These are phyloP conservation scores for Jasminum sambac DNA, from an alignment of 257 asterid species.

Conservation along the genomic window DNA sequence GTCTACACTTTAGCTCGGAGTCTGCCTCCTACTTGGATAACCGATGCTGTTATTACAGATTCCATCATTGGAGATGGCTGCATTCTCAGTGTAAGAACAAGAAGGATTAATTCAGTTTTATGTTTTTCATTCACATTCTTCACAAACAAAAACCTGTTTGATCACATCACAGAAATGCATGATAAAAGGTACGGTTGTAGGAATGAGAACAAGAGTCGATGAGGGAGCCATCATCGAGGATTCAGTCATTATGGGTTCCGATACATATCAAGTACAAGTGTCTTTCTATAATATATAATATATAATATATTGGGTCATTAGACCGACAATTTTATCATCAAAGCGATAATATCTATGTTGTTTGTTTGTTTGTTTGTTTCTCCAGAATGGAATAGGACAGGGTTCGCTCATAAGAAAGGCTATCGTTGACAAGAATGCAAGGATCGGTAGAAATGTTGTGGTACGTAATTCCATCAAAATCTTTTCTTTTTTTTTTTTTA, in stretches of 20 bases:
- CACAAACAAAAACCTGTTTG: constrained; percentile 20
- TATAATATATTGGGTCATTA: no score
- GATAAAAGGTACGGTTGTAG: constrained; percentile 70
- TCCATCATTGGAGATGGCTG: constrained; percentile 84
- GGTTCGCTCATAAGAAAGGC: constrained; percentile 64
- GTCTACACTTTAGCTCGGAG: constrained; percentile 80
- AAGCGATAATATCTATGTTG: no score
- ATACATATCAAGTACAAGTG: constrained; percentile 50
- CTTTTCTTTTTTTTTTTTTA: background rate
- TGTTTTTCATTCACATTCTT: background rate
- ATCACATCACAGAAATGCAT: constrained; percentile 52
- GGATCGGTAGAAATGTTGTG: constrained; percentile 84
- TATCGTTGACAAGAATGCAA: constrained; percentile 75
- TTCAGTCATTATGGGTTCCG: constrained; percentile 78
- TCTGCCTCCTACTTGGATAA: constrained; percentile 80
- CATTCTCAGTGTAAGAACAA: constrained; percentile 60
- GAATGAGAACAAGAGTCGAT: constrained; percentile 69
- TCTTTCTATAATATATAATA: background rate
- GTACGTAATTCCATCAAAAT: constrained; percentile 29
- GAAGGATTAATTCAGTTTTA: background rate
- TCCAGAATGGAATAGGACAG: constrained; percentile 61
- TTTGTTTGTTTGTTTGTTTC: no score
- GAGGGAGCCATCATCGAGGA: constrained; percentile 69
- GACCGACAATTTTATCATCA: no score
- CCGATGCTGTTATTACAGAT: constrained; percentile 69